Conservation (phyloP, 176 grass and related monocot species). For the Poa pratensis region DNA sequence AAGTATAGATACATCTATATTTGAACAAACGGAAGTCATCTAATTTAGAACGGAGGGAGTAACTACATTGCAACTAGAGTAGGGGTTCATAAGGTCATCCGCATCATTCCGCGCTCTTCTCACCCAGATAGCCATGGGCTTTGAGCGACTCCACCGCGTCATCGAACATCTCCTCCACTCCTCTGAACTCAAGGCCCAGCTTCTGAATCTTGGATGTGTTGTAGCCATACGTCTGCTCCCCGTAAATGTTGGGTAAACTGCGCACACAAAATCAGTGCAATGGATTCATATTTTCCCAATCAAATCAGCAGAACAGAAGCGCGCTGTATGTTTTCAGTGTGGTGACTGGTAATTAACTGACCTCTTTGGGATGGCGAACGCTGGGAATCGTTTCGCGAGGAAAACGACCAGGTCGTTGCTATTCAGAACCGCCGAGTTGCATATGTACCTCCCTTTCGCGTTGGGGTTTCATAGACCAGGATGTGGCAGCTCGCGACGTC, state of each 20-base stretch:
- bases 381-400: slow-evolving; percentile 68
- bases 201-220: slow-evolving; percentile 63
- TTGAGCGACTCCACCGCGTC: slow-evolving; percentile 60
- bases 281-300: too few relatives aligned
- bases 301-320: too few relatives aligned
- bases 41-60: too few relatives aligned
- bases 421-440: slow-evolving; percentile 72
- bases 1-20: too few relatives aligned
- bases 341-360: slow-evolving; percentile 14
- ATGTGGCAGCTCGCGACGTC: slow-evolving; percentile 86
- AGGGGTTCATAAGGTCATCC: neutral
- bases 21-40: too few relatives aligned
- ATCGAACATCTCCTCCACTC: slow-evolving; percentile 80
- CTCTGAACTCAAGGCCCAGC: slow-evolving; percentile 68
- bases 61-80: too few relatives aligned
- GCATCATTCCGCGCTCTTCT: neutral
- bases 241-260: slow-evolving; percentile 61
- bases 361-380: slow-evolving; percentile 66
- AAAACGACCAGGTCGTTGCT: slow-evolving; percentile 49
- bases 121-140: slow-evolving; percentile 58
- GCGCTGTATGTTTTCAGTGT: neutral
- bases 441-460: slow-evolving; percentile 78
- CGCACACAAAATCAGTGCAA: neutral
- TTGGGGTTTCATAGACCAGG: slow-evolving; percentile 64
- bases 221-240: slow-evolving; percentile 61